Base-by-base conservation (phyloP, 805 yeast genomes). In the Candida maris region DNA sequence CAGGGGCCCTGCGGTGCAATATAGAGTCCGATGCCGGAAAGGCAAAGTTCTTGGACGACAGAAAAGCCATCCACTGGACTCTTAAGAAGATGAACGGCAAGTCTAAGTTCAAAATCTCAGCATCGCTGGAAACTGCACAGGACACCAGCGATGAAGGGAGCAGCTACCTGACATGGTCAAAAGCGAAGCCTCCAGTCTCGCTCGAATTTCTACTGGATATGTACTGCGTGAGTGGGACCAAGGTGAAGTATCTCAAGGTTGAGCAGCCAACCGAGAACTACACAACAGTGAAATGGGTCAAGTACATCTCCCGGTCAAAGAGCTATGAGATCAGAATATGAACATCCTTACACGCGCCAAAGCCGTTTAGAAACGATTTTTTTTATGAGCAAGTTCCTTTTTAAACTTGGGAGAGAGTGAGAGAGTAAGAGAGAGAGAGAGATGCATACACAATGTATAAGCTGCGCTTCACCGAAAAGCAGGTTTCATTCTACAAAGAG, bases 211-310 rank as follows among this genome's bases (percentile, higher is more conserved):
- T 68, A 28, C 62, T 89, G 32, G 72, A 81, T 36, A 84, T 82
- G 85, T 83, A 77, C 55, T 79, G 89, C 9, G 68, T 82, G 42
- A 79, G 91, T 6, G 94, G 96, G 0, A 65, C 86, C 30, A 72
- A 75, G 13, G 91, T 89, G 25, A 73, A 82, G 42, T 83, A 75
- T 55, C 67, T 89, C 48, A 78, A 76, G 53, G 81, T 91, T 4
- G 65, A 42, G 71, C 89, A 64, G 63, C 71, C 57, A 51, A 30
- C 34, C 6, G 62, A 50, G 6, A 75, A 75, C 37, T 85, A 86
- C 61, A 65, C 72, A 19, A 79, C 95, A 0, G 77, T 85, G 16
- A 91, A 89, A 56, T 87, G 95, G 95, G 94, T 89, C 22, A 77
- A 85, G 49, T 91, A 91, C 56, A 56, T 74, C 12, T 71, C 91